A percentile compares a stretch with the other conserved stretches of the same genome.
Conservation (phyloP, 2,329 filamentous ascomycete species). For the Colletotrichum karsti region DNA sequence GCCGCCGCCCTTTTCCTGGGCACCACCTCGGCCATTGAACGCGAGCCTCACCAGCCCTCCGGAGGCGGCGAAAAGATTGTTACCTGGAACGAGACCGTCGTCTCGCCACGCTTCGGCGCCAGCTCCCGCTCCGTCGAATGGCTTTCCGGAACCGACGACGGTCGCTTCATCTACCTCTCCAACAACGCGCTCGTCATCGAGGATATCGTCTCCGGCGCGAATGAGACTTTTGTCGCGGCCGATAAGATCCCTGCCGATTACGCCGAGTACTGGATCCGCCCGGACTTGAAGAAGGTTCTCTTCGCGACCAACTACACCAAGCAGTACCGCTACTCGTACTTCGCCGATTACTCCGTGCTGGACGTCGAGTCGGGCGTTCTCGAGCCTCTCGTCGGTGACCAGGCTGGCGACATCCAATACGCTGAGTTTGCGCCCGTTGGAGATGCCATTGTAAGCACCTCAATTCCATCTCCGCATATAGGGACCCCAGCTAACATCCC, state of each 20-base stretch:
- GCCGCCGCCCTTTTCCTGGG: conserved; percentile 20
- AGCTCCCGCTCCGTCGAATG: conserved; percentile 61
- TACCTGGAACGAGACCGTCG: conserved; percentile 68
- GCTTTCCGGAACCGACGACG: conserved; percentile 67
- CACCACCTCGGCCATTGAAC: conserved; percentile 48
- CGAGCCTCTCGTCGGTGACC: conserved; percentile 64
- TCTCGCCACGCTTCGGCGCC: conserved; percentile 52
- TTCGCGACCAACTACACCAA: conserved; percentile 74
- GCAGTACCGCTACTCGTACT: conserved; percentile 74
- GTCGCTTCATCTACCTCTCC: conserved; percentile 64
- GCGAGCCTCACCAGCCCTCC: conserved; percentile 61
- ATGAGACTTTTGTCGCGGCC: conserved; percentile 64
- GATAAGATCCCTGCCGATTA: conserved; percentile 64
- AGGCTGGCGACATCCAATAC: conserved; percentile 73
- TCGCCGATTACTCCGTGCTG: conserved; percentile 72
- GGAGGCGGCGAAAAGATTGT: conserved; percentile 65
- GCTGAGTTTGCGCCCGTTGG: conserved; percentile 67
- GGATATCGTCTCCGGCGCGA: conserved; percentile 67
- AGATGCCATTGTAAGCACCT: conserved; percentile 52
- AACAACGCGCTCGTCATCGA: conserved; percentile 66
- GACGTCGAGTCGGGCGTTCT: conserved; percentile 66
- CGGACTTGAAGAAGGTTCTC: conserved; percentile 66
- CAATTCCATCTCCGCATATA: background rate
- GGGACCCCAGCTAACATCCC: background rate
- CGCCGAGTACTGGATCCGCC: conserved; percentile 68